Evolutionary conservation across 2,329 filamentous ascomycete species (phyloP).

Genomic region (Paecilomyces formosus): DNA sequence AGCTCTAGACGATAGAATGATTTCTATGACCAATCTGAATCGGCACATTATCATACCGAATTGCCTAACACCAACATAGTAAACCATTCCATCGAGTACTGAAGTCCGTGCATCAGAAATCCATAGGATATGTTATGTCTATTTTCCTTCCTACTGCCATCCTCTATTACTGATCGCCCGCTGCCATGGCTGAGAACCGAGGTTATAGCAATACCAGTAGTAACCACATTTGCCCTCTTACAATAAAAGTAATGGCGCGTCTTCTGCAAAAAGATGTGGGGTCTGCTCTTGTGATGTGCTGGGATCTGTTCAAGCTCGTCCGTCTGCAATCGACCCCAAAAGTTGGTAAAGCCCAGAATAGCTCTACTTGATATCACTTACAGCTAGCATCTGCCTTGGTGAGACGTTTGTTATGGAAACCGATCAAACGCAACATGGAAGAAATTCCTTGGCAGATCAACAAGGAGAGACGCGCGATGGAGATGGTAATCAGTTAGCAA

Average conservation of each 20-base stretch:
- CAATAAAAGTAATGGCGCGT: neutral
- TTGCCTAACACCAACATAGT: neutral
- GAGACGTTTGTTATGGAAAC: neutral
- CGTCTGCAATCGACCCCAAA: neutral
- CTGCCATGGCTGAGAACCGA: neutral
- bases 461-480: neutral
- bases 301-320: neutral
- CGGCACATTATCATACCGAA: neutral
- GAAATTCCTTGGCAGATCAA: neutral
- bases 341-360: neutral
- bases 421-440: neutral
- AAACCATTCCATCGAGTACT: neutral
- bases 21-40: neutral
- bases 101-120: neutral
- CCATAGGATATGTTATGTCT: neutral
- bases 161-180: neutral
- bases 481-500: neutral
- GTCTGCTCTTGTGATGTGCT: neutral
- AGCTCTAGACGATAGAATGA: neutral
- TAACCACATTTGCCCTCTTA: neutral
- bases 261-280: neutral
- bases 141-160: neutral
- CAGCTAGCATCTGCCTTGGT: neutral
- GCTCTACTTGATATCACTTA: neutral
- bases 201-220: neutral